Evolutionary conservation across 139 green algal genomes (phyloP), one percentile per base, ranked within the genome.

Genomic region (Coelastrella sp.): DNA sequence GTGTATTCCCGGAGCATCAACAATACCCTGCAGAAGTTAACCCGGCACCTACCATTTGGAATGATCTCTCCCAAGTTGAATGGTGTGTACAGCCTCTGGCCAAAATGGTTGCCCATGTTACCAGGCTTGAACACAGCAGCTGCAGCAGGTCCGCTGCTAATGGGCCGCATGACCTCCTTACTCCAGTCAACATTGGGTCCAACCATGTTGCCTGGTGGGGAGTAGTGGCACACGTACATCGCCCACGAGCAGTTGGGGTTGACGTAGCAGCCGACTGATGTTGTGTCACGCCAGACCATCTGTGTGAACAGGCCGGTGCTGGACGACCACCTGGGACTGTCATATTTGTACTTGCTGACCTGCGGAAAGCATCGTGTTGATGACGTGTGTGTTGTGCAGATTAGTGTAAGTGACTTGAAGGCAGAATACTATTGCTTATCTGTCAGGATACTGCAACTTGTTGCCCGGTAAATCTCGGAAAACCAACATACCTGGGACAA

Each of bases 191-290:
- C 32, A 64, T 6, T 57, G 3, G 85, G 73, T 13, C 85, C 85
- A 32, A 90, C 19, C 73, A 90, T 32, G 60, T 84, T 90, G 79
- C 90, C 90, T 16, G 87, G 87, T 1, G 91, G 83, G 19, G 64
- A 88, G 87, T 92, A 93, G 23, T 90, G 91, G 76, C 91, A 93
- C 4, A 92, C 91, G 13, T 89, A 83, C 80, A 85, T 88, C 5
- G 57, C 23, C 78, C 66, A 83, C 14, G 22, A 14, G 80, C 88
- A 91, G 19, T 61, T 20, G 5, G 23, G 5, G 22, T 65, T 71
- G 65, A 71, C 10, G 5, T 56, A 65, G 22, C 90, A 92, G 65
- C 90, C 90, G 23, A 92, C 20, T 3, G 47, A 5, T 5, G 23
- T 80, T 23, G 85, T 91, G 32, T 76, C 58, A 3, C 57, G 7